Evolutionary conservation across 2,329 filamentous ascomycete genomes (phyloP).

Genomic region (Aspergillus quadricinctus): DNA sequence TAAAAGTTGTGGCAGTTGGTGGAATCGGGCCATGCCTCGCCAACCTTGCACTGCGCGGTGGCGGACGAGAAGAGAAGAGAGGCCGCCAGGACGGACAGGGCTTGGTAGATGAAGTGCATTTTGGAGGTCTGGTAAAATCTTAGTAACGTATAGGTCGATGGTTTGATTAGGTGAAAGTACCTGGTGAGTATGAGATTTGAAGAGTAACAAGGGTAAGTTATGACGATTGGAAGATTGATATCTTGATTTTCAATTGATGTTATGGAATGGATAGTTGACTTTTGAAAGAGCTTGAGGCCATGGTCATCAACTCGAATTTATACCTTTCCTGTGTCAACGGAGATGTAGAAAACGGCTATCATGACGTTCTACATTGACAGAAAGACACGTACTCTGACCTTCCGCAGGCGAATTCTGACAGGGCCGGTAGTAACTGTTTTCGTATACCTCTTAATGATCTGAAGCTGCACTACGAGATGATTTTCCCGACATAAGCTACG

Average conservation of each 20-base stretch:
- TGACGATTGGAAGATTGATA: background rate
- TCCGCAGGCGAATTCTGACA: background rate
- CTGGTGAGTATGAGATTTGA: background rate
- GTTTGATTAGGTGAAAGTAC: background rate
- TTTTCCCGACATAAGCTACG: background rate
- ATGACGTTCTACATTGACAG: background rate
- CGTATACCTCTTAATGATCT: background rate
- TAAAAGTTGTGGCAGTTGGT: constrained; percentile 7
- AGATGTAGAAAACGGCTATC: background rate
- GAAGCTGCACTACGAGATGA: background rate
- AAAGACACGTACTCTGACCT: background rate
- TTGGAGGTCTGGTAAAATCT: background rate
- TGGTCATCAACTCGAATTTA: background rate
- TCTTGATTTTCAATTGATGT: background rate
- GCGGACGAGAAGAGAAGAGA: background rate
- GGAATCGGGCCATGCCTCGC: constrained; percentile 5
- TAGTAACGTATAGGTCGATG: background rate
- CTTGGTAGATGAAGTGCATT: background rate
- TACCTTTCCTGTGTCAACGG: background rate
- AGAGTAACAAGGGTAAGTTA: background rate
- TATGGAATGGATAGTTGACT: background rate
- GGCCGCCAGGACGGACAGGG: background rate
- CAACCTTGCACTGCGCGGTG: background rate
- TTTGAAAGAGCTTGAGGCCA: background rate
- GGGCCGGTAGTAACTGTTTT: background rate